Percentiles rank a stretch among this genome's conserved stretches.
These are phyloP conservation scores for Albizia julibrissin DNA, from an alignment of 306 rosid species.

Conservation along the genomic window DNA sequence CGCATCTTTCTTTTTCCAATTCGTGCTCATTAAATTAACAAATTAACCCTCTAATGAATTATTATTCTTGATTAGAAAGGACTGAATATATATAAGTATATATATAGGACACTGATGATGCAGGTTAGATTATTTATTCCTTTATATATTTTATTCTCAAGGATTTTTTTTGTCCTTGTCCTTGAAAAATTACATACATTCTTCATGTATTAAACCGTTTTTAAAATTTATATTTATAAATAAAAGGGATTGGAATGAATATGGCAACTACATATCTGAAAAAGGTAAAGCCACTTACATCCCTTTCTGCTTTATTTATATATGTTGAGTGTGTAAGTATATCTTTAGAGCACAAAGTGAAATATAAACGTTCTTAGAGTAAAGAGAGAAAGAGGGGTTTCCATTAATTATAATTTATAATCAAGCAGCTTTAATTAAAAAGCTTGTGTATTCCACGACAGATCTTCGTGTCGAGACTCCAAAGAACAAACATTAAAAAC, in stretches of 20 bases:
- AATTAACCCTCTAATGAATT: background rate
- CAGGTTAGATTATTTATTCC: background rate
- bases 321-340: background rate
- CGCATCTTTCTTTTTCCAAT: slow-evolving; percentile 37
- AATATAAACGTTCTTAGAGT: background rate
- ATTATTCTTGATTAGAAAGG: slow-evolving; percentile 29
- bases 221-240: background rate
- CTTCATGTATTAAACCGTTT: background rate
- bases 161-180: background rate
- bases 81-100: slow-evolving; percentile 17
- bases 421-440: background rate
- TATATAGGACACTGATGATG: background rate
- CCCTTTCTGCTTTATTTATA: slow-evolving; percentile 10
- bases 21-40: slow-evolving; percentile 32
- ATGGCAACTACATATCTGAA: background rate
- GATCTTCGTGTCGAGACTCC: background rate
- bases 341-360: background rate
- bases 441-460: slow-evolving; percentile 20
- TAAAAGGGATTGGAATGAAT: background rate
- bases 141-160: background rate
- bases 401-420: background rate
- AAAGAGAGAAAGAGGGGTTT: background rate
- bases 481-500: background rate
- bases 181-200: background rate
- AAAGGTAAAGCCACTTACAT: background rate